Percentiles rank a stretch among this genome's conserved stretches.
Evolutionary conservation across 352 stramenopile genomes (phyloP).

Genomic region (Aphanomyces astaci): DNA sequence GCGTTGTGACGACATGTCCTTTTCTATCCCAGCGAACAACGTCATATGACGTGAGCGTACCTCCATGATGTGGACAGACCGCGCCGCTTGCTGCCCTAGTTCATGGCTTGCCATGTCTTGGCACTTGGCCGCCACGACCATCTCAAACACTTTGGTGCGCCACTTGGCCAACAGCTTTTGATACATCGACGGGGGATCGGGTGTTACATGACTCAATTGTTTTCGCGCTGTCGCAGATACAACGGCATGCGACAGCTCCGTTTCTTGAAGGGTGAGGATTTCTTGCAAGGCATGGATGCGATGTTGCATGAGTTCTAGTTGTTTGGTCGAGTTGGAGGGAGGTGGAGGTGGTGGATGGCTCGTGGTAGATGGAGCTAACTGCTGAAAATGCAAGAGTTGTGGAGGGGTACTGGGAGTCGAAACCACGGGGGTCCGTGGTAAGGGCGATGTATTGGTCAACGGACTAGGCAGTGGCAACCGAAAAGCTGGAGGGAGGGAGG

Average conservation of each 20-base stretch:
- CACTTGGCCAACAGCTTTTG: constrained; percentile 33
- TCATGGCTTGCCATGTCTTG: constrained; percentile 28
- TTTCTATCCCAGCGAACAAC: too few relatives aligned
- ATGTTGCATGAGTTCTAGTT: background rate
- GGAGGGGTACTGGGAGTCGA: background rate
- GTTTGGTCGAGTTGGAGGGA: background rate
- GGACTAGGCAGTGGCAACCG: background rate
- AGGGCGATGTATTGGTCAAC: background rate
- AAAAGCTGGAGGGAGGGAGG: background rate
- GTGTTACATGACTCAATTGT: too few relatives aligned
- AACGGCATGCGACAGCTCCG: background rate
- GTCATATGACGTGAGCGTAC: background rate
- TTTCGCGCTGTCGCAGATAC: background rate
- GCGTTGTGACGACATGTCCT: too few relatives aligned
- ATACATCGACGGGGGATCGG: background rate
- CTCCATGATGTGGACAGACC: background rate
- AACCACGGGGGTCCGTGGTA: background rate
- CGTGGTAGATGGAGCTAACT: background rate
- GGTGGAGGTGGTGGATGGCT: background rate
- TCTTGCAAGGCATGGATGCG: constrained; percentile 5
- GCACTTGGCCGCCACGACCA: constrained; percentile 50
- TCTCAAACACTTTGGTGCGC: constrained; percentile 46
- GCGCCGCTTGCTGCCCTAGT: background rate
- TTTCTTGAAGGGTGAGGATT: constrained; percentile 6
- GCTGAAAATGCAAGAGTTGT: background rate